Evolutionary conservation across 192 early-diverging fungal species (phyloP).

Genomic region (Umbelopsis ramanniana): DNA sequence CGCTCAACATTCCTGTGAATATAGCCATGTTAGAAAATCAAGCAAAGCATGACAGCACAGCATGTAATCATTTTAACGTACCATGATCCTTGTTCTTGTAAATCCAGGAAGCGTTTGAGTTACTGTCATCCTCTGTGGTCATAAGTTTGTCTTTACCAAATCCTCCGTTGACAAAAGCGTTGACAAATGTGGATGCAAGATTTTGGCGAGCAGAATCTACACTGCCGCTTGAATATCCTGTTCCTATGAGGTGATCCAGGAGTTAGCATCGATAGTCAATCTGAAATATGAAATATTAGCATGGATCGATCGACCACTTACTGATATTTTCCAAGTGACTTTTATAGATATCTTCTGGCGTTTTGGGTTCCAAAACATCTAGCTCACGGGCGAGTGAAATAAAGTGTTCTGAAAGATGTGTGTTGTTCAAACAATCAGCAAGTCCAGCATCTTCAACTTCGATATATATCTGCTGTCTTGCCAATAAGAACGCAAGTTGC

Average conservation of each 20-base stretch:
- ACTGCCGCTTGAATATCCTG: conserved; percentile 45
- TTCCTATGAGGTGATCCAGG: neutral
- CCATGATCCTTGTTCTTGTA: conserved; percentile 98
- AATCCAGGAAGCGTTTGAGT: conserved; percentile 74
- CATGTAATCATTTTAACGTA: conserved; percentile 19
- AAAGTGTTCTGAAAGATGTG: conserved; percentile 86
- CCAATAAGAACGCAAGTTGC: conserved; percentile 94
- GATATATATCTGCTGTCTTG: conserved; percentile 87
- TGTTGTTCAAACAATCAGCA: conserved; percentile 88
- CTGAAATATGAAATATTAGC: too few species aligned
- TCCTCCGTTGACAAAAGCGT: conserved; percentile 98
- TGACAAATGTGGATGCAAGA: conserved; percentile 97
- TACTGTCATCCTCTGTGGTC: conserved; percentile 73
- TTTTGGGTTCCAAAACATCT: conserved; percentile 93
- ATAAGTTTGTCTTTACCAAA: conserved; percentile 95
- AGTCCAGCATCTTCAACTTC: conserved; percentile 87
- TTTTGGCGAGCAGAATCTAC: conserved; percentile 97
- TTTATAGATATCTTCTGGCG: conserved; percentile 99
- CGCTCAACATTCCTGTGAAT: conserved; percentile 82
- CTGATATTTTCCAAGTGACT: conserved; percentile 90
- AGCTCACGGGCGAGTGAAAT: conserved; percentile 88
- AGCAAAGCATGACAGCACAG: neutral
- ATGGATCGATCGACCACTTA: conserved; percentile 35
- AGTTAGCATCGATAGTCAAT: too few species aligned
- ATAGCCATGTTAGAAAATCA: neutral